Conservation (phyloP, 352 stramenopile genomes). For the Vaucheria bursata region DNA sequence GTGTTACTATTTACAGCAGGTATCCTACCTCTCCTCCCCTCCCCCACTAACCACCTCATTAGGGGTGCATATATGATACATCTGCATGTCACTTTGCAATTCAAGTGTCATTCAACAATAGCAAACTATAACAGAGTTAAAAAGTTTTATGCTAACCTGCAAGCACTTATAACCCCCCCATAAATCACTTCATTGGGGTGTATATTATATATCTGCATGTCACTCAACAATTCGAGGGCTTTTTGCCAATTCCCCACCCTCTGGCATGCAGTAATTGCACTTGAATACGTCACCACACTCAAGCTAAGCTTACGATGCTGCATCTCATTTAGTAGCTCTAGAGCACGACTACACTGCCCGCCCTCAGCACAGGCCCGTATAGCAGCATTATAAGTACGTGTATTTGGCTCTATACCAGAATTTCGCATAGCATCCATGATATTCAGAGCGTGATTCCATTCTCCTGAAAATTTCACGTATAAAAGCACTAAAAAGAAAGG, state of each 20-base stretch:
- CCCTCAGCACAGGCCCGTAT: constrained; percentile 37
- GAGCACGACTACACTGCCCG: constrained; percentile 10
- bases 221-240: constrained; percentile 20
- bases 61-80: too few species aligned
- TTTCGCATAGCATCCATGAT: constrained; percentile 36
- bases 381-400: constrained; percentile 36
- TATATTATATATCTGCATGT: constrained; percentile 22
- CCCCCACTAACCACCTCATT: too few species aligned
- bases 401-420: constrained; percentile 32
- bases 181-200: constrained; percentile 40
- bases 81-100: too few species aligned
- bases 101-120: too few species aligned
- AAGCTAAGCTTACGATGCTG: constrained; percentile 12
- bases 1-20: too few species aligned
- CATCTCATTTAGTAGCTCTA: constrained; percentile 43
- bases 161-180: constrained; percentile 28
- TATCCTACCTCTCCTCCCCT: too few species aligned
- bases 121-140: too few species aligned
- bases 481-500: too few species aligned
- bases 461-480: too few species aligned
- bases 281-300: constrained; percentile 41
- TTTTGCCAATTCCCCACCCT: constrained; percentile 30
- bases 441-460: constrained; percentile 29
- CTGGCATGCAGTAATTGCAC: constrained; percentile 35
- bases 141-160: too few species aligned